Base-by-base conservation (phyloP, 352 stramenopile genomes). In the Blastocystis hominis region DNA sequence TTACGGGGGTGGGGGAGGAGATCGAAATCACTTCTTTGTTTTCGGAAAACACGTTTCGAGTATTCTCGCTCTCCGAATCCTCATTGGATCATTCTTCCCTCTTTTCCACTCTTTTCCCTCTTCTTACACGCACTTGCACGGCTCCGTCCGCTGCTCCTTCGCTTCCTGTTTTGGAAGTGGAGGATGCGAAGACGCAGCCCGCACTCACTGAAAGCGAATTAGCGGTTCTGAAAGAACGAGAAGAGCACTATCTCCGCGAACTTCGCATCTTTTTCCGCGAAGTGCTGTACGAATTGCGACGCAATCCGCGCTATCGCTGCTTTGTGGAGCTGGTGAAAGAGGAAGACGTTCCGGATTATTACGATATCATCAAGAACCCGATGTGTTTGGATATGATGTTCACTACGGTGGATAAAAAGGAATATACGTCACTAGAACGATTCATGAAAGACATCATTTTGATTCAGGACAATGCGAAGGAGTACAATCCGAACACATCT, bases 301-400 rank as follows among this genome's bases (percentile, higher is more conserved):
- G 66, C n/a, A 75, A 87, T 59, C 50, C 77, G 30, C 62, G 66
- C 3, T 86, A 89, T 70, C 36, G 84, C 20, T 86, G 54, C 17
- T 90, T 90, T 44, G 20, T 47, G 15, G 59, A 87, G 72, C 86
- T 75, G 0, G 92, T 96, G 62, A 92, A 95, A 54, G 89, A 90
- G 13, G 89, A 92, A 38, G 91, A 91, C 30, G 93, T 96, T 3
- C 93, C 93, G 1, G 93, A 95, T 54, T 96, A 96, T 86, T 94
- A 95, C 72, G 59, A 94, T 59, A 94, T 96, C 78, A 93, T 96
- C 68, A 92, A 92, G 76, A 66, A 90, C 3, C 93, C 93, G 15
- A 96, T 96, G 92, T 93, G 95, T 87, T 81, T 97, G 56, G 93
- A 90, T 55, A 93, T 90, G 20, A 97, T 97, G 91, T 92, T 92